Evolutionary conservation across 2,329 filamentous ascomycete genomes (phyloP), one percentile per base, ranked within the genome.

Genomic region (Fusarium guadeloupense): DNA sequence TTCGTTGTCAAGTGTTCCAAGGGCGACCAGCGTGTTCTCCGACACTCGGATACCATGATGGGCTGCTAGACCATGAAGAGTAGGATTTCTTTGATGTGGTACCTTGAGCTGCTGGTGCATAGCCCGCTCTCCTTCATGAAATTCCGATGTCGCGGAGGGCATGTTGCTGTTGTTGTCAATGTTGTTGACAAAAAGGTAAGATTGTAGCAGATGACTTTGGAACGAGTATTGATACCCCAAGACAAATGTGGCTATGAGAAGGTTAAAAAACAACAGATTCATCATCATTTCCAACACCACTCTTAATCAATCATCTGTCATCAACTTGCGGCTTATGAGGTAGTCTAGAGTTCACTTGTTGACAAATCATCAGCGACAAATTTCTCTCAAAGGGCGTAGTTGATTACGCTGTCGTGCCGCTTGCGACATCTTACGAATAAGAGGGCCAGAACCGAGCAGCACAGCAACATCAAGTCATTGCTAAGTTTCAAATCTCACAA

Each of bases 1-100:
- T 17, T 86, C 69, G 3, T 76, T 74, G 69, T 95, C 91, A 2
- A 93, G 75, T 0, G 90, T 85, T 1, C 92, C 92, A 16, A 96
- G 76, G 0, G 90, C 91, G 13, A 95, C 78, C 8, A 95, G 79
- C 1, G 90, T 87, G 1, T 86, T 87, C 14, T 77, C 76, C 44
- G 83, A 79, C 4, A 93, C 80, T 59, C 90, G 83, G 59, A 81
- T 77, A 2, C 80, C 85, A 19, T 89, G 88, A 14, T 85, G 80
- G 6, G 81, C 79, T 1, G 86, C 86, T 2, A 95, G 81, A 47
- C 85, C 86, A 1, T 82, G 78, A 1, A 82, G 75, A 0, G 89
- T 93, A 0, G 91, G 91, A 68, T 95, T 93, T 41, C 84, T 80
- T 14, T 52, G 58, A 14, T 63, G 71, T 1, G 88, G 86, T 0